Conservation (phyloP, 495 filamentous ascomycete species). For the Tuber calosporum region DNA sequence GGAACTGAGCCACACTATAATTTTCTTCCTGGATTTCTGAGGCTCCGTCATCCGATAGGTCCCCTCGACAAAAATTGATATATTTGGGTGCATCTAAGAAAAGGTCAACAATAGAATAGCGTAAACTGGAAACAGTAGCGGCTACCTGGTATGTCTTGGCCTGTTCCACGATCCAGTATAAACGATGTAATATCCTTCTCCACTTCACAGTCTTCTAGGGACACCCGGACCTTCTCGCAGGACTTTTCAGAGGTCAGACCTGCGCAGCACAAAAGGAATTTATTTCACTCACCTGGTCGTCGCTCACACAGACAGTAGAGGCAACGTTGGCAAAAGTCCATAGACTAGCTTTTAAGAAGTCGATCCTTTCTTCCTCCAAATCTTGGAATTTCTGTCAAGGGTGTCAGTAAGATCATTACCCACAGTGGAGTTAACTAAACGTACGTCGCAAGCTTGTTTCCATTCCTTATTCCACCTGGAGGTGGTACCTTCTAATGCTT, state of each 20-base stretch:
- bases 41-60: conserved; percentile 62
- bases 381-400: conserved; percentile 84
- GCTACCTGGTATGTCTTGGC: conserved; percentile 76
- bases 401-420: conserved; percentile 18
- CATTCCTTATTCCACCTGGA: conserved; percentile 94
- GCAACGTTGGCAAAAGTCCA: conserved; percentile 97
- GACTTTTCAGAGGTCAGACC: conserved; percentile 47
- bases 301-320: conserved; percentile 97
- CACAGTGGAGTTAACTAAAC: conserved; percentile 27
- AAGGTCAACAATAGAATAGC: conserved; percentile 16
- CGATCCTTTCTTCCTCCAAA: conserved; percentile 91
- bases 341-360: conserved; percentile 92
- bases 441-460: conserved; percentile 86
- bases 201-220: conserved; percentile 90
- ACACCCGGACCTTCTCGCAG: conserved; percentile 93
- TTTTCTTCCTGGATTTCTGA: conserved; percentile 78
- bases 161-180: conserved; percentile 83
- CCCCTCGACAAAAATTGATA: conserved; percentile 96
- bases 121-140: neutral
- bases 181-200: conserved; percentile 89
- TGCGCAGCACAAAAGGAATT: neutral
- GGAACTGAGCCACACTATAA: conserved; percentile 92
- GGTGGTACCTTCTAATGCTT: conserved; percentile 91
- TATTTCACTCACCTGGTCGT: conserved; percentile 62
- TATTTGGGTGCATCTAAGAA: conserved; percentile 78